These are phyloP conservation scores for Arthrobotrys musiformis DNA, from an alignment of 2,329 filamentous ascomycete species.

Conservation along the genomic window DNA sequence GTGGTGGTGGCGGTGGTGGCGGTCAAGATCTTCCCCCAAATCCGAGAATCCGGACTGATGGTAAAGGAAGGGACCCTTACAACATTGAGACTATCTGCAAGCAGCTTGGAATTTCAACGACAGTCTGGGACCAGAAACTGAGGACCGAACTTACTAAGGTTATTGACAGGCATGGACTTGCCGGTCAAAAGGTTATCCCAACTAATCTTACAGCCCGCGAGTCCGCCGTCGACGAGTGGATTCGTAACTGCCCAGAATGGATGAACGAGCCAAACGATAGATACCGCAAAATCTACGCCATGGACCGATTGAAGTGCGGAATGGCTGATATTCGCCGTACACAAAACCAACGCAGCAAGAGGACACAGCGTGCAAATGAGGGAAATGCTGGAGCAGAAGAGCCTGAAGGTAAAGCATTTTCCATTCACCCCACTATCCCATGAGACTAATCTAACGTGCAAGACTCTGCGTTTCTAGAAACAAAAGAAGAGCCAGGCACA, in stretches of 20 bases:
- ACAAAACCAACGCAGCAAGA: constrained; percentile 45
- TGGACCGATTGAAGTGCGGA: constrained; percentile 47
- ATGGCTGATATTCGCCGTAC: constrained; percentile 51
- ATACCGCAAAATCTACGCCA: constrained; percentile 46
- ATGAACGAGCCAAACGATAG: constrained; percentile 47
- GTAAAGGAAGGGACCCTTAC: constrained; percentile 45
- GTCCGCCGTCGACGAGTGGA: constrained; percentile 45
- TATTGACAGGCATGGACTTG: constrained; percentile 42
- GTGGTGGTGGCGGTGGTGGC: too few species aligned
- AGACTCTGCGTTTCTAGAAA: constrained; percentile 38
- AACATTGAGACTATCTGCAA: constrained; percentile 54
- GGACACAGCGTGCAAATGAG: constrained; percentile 40
- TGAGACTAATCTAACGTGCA: constrained; percentile 19
- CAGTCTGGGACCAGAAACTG: constrained; percentile 44
- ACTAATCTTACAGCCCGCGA: constrained; percentile 45
- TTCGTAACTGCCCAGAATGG: constrained; percentile 46
- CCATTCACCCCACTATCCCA: not conserved
- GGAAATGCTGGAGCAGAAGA: constrained; percentile 38
- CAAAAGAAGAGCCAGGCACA: constrained; percentile 44
- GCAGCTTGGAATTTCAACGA: constrained; percentile 49
- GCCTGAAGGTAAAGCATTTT: constrained; percentile 25
- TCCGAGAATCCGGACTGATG: constrained; percentile 44
- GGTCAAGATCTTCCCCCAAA: constrained; percentile 47
- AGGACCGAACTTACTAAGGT: constrained; percentile 46
- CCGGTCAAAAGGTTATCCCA: constrained; percentile 45